Percentiles rank a stretch among this genome's conserved stretches.
Evolutionary conservation across 2,329 filamentous ascomycete genomes (phyloP).

Genomic region (Mariannaea elegans): DNA sequence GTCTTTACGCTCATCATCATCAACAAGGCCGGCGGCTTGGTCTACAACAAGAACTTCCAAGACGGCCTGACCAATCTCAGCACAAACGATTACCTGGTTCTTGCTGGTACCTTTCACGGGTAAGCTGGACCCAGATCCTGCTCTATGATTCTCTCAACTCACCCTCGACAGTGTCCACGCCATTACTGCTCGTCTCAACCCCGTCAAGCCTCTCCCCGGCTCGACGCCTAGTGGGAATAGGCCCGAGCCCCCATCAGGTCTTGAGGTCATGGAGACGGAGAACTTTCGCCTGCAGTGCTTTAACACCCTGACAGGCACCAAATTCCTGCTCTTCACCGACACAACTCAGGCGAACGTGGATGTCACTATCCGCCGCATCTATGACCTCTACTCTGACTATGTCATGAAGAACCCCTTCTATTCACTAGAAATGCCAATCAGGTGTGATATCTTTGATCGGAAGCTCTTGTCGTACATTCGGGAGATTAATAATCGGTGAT

Average conservation of each 20-base stretch:
- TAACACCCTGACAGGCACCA: conserved; percentile 91
- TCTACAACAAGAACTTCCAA: conserved; percentile 96
- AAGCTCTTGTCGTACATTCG: conserved; percentile 84
- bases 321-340: conserved; percentile 96
- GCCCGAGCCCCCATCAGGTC: conserved; percentile 75
- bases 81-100: conserved; percentile 95
- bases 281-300: conserved; percentile 97
- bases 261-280: conserved; percentile 93
- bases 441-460: conserved; percentile 94
- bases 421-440: conserved; percentile 94
- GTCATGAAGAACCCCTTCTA: conserved; percentile 99
- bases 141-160: not conserved
- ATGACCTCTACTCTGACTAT: conserved; percentile 95
- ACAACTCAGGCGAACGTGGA: conserved; percentile 88
- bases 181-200: conserved; percentile 71
- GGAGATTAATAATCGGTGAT: conserved; percentile 69
- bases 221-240: conserved; percentile 55
- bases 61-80: conserved; percentile 86
- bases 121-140: conserved; percentile 46
- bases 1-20: conserved; percentile 96
- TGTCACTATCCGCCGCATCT: conserved; percentile 81
- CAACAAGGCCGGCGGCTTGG: conserved; percentile 96
- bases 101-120: conserved; percentile 98
- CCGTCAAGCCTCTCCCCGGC: conserved; percentile 53
- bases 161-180: conserved; percentile 67